Percentiles rank a stretch among this genome's conserved stretches.
Conservation (phyloP, 805 yeast species). For the Saturnispora ahearnii region DNA sequence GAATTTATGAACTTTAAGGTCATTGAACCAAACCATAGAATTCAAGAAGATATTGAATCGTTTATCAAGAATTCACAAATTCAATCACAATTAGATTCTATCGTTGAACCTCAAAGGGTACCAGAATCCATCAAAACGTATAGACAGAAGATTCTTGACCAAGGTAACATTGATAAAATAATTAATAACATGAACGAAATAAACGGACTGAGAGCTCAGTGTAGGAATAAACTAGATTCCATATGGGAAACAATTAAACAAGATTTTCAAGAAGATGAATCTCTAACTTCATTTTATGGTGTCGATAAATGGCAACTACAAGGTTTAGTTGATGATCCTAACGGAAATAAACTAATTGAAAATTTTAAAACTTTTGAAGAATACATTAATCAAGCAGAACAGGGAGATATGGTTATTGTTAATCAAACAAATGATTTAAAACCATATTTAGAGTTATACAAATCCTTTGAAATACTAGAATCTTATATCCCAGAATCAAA, state of each 20-base stretch:
- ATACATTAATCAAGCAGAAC: slow-evolving; percentile 47
- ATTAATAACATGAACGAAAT: slow-evolving; percentile 38
- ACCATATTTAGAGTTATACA: slow-evolving; percentile 34
- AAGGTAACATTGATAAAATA: slow-evolving; percentile 44
- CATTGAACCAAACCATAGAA: slow-evolving; percentile 36
- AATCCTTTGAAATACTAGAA: slow-evolving; percentile 23
- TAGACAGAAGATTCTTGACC: slow-evolving; percentile 40
- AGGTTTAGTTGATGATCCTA: slow-evolving; percentile 37
- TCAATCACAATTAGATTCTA: slow-evolving; percentile 54
- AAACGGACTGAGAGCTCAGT: slow-evolving; percentile 32
- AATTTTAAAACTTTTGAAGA: slow-evolving; percentile 37
- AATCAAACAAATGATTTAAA: slow-evolving; percentile 41
- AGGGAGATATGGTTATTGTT: slow-evolving; percentile 50
- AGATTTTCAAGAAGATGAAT: slow-evolving; percentile 49
- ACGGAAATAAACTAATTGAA: slow-evolving; percentile 24
- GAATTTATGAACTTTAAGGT: slow-evolving; percentile 11
- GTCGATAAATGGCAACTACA: slow-evolving; percentile 44
- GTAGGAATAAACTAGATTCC: slow-evolving; percentile 35
- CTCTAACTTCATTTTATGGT: slow-evolving; percentile 44
- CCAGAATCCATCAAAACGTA: slow-evolving; percentile 52
- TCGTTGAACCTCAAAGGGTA: slow-evolving; percentile 46
- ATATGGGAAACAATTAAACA: slow-evolving; percentile 37
- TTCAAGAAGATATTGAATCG: slow-evolving; percentile 36
- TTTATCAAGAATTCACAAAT: slow-evolving; percentile 42
- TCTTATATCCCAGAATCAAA: slow-evolving; percentile 34